These are phyloP conservation scores for Zygotorulaspora sp. DNA, from an alignment of 805 yeast genomes.

Conservation along the genomic window DNA sequence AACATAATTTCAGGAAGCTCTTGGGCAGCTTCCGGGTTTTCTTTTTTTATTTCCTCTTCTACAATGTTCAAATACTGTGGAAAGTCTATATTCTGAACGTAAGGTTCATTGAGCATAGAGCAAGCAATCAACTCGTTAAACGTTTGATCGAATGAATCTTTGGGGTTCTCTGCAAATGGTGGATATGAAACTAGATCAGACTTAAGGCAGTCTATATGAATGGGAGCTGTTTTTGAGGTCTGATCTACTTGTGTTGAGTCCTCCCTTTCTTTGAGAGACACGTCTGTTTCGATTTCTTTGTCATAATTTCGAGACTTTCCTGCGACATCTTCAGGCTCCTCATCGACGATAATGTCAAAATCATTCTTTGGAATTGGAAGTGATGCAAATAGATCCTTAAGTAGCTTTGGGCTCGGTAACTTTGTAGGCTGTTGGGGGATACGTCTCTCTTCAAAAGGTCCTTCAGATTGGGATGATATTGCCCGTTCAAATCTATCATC, in stretches of 20 bases:
- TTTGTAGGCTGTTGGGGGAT: too few species aligned
- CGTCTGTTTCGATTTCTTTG: too few species aligned
- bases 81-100: constrained; percentile 6
- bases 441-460: too few species aligned
- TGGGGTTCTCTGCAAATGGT: constrained; percentile 17
- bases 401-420: constrained; percentile 3
- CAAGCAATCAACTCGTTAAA: constrained; percentile 23
- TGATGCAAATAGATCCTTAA: constrained; percentile 26
- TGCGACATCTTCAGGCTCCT: too few species aligned
- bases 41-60: constrained; percentile 7
- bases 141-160: constrained; percentile 17
- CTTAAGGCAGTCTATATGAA: constrained; percentile 10
- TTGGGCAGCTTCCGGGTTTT: neutral
- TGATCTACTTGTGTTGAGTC: neutral
- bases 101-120: constrained; percentile 9
- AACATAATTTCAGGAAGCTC: neutral
- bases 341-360: constrained; percentile 40
- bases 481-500: too few species aligned
- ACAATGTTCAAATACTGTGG: constrained; percentile 4
- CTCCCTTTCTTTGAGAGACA: too few species aligned
- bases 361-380: constrained; percentile 46
- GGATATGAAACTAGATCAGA: constrained; percentile 15
- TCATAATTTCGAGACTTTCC: too few species aligned
- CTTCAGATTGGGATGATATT: too few species aligned
- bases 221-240: neutral